These are phyloP conservation scores for Sphagnum fallax DNA, from an alignment of 228 moss, liverwort and hornwort genomes.

Conservation along the genomic window DNA sequence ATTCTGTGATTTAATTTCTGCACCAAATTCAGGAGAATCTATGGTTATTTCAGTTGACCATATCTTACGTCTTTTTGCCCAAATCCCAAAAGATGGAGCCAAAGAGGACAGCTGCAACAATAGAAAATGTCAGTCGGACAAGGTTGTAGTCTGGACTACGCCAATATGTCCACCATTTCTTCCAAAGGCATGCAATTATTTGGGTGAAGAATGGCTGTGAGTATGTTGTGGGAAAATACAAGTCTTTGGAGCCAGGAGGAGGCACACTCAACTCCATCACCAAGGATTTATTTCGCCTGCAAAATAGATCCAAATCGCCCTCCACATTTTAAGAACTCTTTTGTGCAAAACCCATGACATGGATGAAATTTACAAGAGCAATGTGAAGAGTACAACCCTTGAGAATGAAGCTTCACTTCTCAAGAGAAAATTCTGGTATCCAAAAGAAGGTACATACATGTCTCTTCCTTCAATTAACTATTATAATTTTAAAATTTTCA, in stretches of 20 bases:
- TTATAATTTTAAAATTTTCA: too few species aligned
- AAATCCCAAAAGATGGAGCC: conserved; percentile 58
- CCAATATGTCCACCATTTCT: conserved; percentile 51
- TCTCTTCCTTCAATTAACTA: too few species aligned
- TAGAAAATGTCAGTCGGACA: conserved; percentile 44
- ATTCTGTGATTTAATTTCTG: too few species aligned
- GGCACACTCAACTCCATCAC: conserved; percentile 37
- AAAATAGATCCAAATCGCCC: background rate
- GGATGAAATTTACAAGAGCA: too few species aligned
- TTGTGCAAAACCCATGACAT: too few species aligned
- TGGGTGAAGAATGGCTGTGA: conserved; percentile 50
- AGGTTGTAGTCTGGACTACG: conserved; percentile 59
- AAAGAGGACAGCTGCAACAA: conserved; percentile 35
- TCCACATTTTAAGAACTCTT: too few species aligned
- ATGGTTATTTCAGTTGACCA: too few species aligned
- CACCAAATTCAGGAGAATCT: too few species aligned
- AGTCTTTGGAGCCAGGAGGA: conserved; percentile 40
- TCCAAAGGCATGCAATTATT: conserved; percentile 46
- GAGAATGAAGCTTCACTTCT: too few species aligned
- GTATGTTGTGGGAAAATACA: conserved; percentile 42
- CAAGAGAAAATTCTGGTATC: too few species aligned
- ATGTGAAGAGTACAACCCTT: too few species aligned
- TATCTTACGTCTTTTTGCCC: conserved; percentile 35
- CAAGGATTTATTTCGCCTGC: conserved; percentile 47
- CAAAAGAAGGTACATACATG: too few species aligned